Evolutionary conservation across 2,329 filamentous ascomycete genomes (phyloP).

Genomic region (Cladosporium sp.): DNA sequence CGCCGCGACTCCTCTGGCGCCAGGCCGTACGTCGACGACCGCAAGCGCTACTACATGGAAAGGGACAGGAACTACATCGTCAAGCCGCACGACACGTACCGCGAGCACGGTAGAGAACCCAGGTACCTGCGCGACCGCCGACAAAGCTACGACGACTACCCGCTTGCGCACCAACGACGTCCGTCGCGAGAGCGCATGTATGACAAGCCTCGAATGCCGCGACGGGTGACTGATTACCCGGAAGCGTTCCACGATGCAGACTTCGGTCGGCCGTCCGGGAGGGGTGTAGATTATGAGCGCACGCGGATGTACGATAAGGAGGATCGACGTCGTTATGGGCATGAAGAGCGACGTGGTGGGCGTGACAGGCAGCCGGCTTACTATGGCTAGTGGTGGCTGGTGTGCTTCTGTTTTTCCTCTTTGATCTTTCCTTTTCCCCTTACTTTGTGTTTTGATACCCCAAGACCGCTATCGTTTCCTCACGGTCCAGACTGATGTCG

Average conservation of each 20-base stretch:
- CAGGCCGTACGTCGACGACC: background rate
- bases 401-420: background rate
- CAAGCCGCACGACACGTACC: background rate
- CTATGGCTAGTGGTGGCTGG: background rate
- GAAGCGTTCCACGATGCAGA: background rate
- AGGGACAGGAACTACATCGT: background rate
- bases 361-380: background rate
- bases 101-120: background rate
- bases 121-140: background rate
- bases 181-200: background rate
- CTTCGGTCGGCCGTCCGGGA: background rate
- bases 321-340: background rate
- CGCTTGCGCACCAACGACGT: background rate
- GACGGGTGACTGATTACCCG: background rate
- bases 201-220: background rate
- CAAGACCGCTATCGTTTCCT: constrained; percentile 4
- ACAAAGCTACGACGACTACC: constrained; percentile 11
- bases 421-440: background rate
- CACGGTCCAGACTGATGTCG: constrained; percentile 4
- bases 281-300: background rate
- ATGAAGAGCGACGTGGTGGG: background rate
- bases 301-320: background rate
- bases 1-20: constrained; percentile 2
- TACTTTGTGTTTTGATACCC: constrained; percentile 1
- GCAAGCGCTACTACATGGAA: constrained; percentile 10